Base-by-base conservation (phyloP, 2,329 filamentous ascomycete genomes). In the Ascochyta clinopodiicola region DNA sequence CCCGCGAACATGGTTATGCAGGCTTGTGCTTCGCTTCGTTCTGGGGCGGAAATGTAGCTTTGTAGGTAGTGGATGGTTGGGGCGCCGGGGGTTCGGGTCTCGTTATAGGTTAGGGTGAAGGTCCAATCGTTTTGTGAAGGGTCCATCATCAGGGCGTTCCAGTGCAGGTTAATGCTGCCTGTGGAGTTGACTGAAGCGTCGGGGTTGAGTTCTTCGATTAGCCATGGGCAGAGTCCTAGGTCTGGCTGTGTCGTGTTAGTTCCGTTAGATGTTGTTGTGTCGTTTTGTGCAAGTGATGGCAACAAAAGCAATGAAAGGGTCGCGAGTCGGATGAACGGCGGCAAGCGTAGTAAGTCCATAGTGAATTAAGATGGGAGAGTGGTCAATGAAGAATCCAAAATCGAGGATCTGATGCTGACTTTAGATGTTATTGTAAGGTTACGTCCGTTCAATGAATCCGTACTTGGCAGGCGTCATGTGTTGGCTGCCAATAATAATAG, bases 61-160 rank as follows among this genome's bases (percentile, higher is more conserved):
- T 52, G 35, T 36, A 44, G 44, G 7, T n/a, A 40, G 32, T 42
- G 42, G 7, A 22, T 10, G 10, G 52, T 37, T 15, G 39, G 24
- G 1, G 4, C 15, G 6, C 8, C 7, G 13, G 7, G 22, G 24
- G 19, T 40, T 13, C 46, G 52, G 21, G 32, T 51, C 13, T 51
- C 52, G 5, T 51, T 51, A 25, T 50, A 56, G 1, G 46, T 56
- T 21, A 56, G 52, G 9, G 52, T 43, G 31, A 56, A 36, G 1
- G 24, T 47, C 52, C 52, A 56, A 27, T 56, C 52, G 9, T 56
- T 56, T 22, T 37, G 42, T 15, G 43, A 13, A 38, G 52, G 52
- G 10, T 56, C 52, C 52, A 56, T 56, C 52, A 56, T 56, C 1
- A 56, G 42, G 47, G 52, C 52, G 32, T 36, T 47, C 52, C 52